phyloP scores from a whole-genome alignment of 306 rosid species.

The Casuarina equisetifolia region DNA sequence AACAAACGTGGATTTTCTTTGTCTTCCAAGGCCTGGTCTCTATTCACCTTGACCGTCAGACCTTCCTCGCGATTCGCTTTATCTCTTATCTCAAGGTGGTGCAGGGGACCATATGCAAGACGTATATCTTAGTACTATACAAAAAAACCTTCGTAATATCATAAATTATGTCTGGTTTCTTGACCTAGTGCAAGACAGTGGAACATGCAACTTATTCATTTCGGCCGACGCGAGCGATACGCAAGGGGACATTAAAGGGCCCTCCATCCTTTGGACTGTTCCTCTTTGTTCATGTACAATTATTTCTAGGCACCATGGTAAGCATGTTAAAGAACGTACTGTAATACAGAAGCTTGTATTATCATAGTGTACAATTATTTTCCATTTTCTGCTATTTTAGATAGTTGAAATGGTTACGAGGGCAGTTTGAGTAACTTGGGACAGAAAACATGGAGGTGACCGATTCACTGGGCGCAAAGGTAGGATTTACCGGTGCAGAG shows the following conservation, averaged over 20 bases:
- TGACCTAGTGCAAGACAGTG: neutral
- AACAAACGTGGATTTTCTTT: slow-evolving; percentile 31
- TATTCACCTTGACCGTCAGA: slow-evolving; percentile 28
- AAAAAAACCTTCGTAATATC: neutral
- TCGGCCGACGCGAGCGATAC: too few species aligned
- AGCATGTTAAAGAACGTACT: too few species aligned
- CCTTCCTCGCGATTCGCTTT: slow-evolving; percentile 38
- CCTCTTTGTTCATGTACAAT: too few species aligned
- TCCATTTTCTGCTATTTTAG: too few species aligned
- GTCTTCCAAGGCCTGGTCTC: slow-evolving; percentile 29
- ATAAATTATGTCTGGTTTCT: too few species aligned
- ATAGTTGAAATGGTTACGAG: neutral
- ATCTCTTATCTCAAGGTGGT: slow-evolving; percentile 20
- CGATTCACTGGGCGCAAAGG: slow-evolving; percentile 22
- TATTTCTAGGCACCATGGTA: too few species aligned
- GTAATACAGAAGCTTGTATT: too few species aligned
- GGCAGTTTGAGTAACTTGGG: slow-evolving; percentile 11
- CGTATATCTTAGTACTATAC: slow-evolving; percentile 25
- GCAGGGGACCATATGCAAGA: slow-evolving; percentile 38
- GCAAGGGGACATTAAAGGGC: too few species aligned
- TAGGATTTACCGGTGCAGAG: slow-evolving; percentile 10
- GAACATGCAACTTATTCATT: slow-evolving; percentile 1
- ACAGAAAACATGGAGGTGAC: neutral
- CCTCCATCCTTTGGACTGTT: too few species aligned
- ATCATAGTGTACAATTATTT: too few species aligned